Percentiles rank a stretch among this genome's conserved stretches.
These are phyloP conservation scores for Inonotus obliquus DNA, from an alignment of 1,284 basidiomycete genomes.

Conservation along the genomic window DNA sequence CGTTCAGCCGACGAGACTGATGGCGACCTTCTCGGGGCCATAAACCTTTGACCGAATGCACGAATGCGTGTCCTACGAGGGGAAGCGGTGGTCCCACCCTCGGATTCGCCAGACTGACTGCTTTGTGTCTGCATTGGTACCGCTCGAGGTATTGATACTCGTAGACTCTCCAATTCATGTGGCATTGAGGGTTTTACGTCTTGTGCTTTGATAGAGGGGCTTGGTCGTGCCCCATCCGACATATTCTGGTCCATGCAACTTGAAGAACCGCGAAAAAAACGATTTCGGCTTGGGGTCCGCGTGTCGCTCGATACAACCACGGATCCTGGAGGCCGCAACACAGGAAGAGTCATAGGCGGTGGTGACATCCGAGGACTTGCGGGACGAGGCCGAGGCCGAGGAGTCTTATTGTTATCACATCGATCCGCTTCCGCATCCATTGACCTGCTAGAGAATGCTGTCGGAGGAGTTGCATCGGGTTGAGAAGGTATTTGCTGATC, in stretches of 20 bases:
- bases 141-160: not conserved
- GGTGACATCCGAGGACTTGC: constrained; percentile 20
- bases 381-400: constrained; percentile 27
- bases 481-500: not conserved
- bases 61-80: constrained; percentile 9
- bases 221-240: not conserved
- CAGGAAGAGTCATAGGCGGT: constrained; percentile 19
- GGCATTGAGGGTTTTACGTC: not conserved
- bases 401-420: constrained; percentile 25
- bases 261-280: constrained; percentile 39
- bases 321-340: not conserved
- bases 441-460: not conserved
- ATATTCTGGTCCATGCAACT: constrained; percentile 24
- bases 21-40: not conserved
- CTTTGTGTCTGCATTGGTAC: not conserved
- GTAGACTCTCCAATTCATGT: not conserved
- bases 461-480: not conserved
- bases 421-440: constrained; percentile 14
- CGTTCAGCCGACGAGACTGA: not conserved
- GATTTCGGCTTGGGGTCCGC: constrained; percentile 1
- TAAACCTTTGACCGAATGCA: constrained; percentile 11
- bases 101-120: constrained; percentile 13
- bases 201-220: not conserved
- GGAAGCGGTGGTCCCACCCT: constrained; percentile 1
- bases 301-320: not conserved